Base-by-base conservation (phyloP, 176 grass and related monocot species). In the Leersia perrieri region DNA sequence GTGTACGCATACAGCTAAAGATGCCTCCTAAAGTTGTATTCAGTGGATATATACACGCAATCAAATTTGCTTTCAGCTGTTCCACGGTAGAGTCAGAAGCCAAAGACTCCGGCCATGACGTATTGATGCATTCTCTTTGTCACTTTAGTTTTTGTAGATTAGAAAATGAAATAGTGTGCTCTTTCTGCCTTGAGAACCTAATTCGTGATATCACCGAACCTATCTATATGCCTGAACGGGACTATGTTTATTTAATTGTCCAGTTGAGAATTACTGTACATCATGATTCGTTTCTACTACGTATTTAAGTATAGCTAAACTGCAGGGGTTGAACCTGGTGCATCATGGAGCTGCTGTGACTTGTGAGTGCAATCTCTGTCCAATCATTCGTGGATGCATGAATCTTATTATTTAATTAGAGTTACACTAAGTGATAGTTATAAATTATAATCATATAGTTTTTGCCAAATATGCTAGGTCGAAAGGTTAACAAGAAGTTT, bases 181-280 rank as follows among this genome's bases (percentile, higher is more conserved):
- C 77, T 85, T 76, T 71, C 76, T 15, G 33, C 72, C 72, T 36
- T 13, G 58, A 27, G 65, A 58, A 89, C 87, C 72, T 85, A 89
- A 89, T 89, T 77, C 40, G 58, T 85, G 87, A 85, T 66, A 66
- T 89, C 87, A 89, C 72, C 10, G 72, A 82, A 85, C 78, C 79
- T 81, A 77, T 89, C 77, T 67, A 34, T 18, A 82, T 85, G 73
- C 87, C 20, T 7, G 7, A 27, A 40, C 33, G 26, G 68, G 35
- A 65, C 71, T 11, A 0, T 18, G 33, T 3, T 61, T 83, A 64
- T 77, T 83, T 30, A 77, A n/a, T 73, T 35, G 2, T 13, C 66
- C 60, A 66, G 42, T 35, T 28, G 60, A 78, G 66, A 66, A 35
- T 66, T 83, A 76, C 39, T 15, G 27, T 20, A 25, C 57, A 33